These are phyloP conservation scores for Coemansia umbellata DNA, from an alignment of 192 early-diverging fungal genomes.

Conservation along the genomic window DNA sequence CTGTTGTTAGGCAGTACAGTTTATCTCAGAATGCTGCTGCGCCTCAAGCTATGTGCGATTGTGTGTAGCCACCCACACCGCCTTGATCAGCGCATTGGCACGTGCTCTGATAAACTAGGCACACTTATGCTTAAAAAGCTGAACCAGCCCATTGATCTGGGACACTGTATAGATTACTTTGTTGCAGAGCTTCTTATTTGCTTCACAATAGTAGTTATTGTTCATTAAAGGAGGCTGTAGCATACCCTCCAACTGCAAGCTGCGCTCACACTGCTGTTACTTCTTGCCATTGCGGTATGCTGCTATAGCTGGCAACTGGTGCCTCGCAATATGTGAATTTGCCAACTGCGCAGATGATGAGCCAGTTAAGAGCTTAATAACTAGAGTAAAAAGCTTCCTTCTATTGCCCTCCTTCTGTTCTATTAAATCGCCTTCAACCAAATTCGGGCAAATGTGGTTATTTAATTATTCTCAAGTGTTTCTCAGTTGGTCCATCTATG, in stretches of 20 bases:
- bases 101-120: constrained; percentile 16
- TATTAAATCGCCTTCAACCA: too few species aligned
- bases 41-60: too few species aligned
- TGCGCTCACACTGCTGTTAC: constrained; percentile 21
- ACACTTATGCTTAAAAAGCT: constrained; percentile 35
- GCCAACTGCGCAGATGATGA: too few species aligned
- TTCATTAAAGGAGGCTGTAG: constrained; percentile 32
- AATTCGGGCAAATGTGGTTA: too few species aligned
- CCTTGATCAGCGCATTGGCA: constrained; percentile 20
- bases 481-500: too few species aligned
- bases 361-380: constrained; percentile 22
- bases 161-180: constrained; percentile 34
- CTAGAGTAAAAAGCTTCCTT: constrained; percentile 33
- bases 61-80: constrained; percentile 16
- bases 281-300: not conserved
- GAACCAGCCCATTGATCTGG: constrained; percentile 50
- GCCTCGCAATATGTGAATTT: too few species aligned
- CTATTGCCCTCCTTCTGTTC: too few species aligned
- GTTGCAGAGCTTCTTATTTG: constrained; percentile 44
- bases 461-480: too few species aligned
- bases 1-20: too few species aligned
- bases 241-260: constrained; percentile 33
- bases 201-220: constrained; percentile 54
- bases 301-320: too few species aligned
- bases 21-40: too few species aligned